phyloP scores from a whole-genome alignment of 208 protist genomes.

The Wallacemonas rigidus region DNA sequence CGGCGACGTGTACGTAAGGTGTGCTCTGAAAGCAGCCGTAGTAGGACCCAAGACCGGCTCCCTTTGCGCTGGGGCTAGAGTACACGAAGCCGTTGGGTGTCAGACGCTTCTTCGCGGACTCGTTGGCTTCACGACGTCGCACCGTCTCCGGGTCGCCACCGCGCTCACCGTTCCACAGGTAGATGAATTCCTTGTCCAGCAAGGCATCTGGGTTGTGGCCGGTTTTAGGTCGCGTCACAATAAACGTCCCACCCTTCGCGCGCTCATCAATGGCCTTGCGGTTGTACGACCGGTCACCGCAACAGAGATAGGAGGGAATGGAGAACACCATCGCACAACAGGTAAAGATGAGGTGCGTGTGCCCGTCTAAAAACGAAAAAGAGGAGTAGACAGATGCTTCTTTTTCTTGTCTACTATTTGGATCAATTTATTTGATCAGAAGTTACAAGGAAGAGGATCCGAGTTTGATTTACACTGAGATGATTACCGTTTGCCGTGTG shows the following conservation, averaged over 20 bases:
- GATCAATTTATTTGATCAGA: background rate
- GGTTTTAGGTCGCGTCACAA: conserved; percentile 72
- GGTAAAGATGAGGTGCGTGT: background rate
- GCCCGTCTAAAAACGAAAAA: background rate
- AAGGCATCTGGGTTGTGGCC: conserved; percentile 82
- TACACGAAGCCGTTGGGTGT: conserved; percentile 82
- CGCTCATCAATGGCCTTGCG: conserved; percentile 69
- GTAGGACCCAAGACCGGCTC: conserved; percentile 81
- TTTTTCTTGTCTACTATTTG: background rate
- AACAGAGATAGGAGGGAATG: conserved; percentile 82
- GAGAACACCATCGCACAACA: conserved; percentile 83
- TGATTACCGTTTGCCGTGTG: background rate
- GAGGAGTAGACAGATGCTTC: background rate
- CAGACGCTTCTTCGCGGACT: conserved; percentile 69
- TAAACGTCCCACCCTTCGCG: conserved; percentile 64
- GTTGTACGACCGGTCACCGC: conserved; percentile 62
- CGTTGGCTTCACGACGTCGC: conserved; percentile 47
- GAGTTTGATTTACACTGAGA: background rate
- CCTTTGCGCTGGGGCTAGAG: conserved; percentile 43
- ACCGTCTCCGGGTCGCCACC: conserved; percentile 60
- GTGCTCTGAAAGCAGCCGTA: conserved; percentile 74
- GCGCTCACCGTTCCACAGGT: conserved; percentile 88
- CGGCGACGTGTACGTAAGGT: conserved; percentile 61
- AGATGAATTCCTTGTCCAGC: conserved; percentile 80
- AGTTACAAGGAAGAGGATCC: background rate